These are phyloP conservation scores for Adansonia rubrostipa DNA, from an alignment of 441 rosid genomes.

Conservation along the genomic window DNA sequence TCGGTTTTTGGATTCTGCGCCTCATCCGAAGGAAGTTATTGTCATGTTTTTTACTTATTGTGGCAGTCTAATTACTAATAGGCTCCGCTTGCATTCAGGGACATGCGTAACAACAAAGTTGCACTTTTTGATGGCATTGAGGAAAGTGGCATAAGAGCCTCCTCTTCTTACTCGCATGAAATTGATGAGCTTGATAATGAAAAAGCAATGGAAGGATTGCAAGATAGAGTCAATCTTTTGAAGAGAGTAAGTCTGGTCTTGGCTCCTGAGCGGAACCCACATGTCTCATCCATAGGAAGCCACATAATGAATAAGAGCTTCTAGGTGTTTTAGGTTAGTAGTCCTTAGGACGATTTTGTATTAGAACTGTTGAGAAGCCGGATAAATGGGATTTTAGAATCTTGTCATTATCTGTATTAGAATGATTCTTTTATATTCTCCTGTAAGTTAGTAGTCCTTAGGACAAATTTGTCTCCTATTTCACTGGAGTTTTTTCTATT, in stretches of 20 bases:
- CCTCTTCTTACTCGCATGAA: slow-evolving; percentile 86
- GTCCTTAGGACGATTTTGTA: background rate
- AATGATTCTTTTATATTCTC: background rate
- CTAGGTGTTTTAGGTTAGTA: background rate
- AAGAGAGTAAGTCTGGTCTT: slow-evolving; percentile 73
- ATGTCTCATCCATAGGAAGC: background rate
- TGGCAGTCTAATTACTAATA: slow-evolving; percentile 7
- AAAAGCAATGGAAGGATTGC: slow-evolving; percentile 86
- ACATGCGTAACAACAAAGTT: slow-evolving; percentile 64
- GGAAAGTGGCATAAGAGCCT: slow-evolving; percentile 93
- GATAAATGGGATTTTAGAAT: slow-evolving; percentile 19
- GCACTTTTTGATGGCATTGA: slow-evolving; percentile 93
- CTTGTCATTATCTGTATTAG: background rate
- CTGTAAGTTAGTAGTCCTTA: background rate
- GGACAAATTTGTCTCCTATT: background rate
- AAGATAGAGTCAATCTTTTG: slow-evolving; percentile 82
- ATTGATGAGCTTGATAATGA: slow-evolving; percentile 95
- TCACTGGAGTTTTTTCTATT: background rate
- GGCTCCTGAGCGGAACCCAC: background rate
- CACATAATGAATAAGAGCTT: background rate
- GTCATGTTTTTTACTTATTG: slow-evolving; percentile 1
- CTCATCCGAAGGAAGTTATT: background rate
- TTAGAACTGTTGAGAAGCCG: background rate
- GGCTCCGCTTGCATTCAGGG: slow-evolving; percentile 52
- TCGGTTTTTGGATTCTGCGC: background rate